phyloP scores from a whole-genome alignment of 2,329 filamentous ascomycete genomes.

The Botrytis galanthina region DNA sequence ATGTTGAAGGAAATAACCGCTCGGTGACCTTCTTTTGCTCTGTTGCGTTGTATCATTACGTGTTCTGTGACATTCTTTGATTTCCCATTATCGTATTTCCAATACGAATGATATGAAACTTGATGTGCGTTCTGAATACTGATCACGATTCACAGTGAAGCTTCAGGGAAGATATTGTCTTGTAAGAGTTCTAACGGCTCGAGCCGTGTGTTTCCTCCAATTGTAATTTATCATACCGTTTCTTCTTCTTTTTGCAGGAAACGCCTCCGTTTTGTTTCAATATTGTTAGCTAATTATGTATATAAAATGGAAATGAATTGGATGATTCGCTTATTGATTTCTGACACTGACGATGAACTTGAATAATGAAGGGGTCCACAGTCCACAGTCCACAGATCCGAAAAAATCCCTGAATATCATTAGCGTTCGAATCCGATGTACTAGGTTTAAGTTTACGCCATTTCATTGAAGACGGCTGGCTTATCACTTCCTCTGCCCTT shows the following conservation, averaged over 20 bases:
- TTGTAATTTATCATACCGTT: neutral
- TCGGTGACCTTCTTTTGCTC: neutral
- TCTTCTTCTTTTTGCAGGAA: neutral
- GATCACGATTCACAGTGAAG: neutral
- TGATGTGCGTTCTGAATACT: neutral
- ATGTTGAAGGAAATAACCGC: neutral
- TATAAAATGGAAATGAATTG: neutral
- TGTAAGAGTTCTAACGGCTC: neutral
- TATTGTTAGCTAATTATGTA: neutral
- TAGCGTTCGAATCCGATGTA: neutral
- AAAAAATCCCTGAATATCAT: constrained; percentile 6
- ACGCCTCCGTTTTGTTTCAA: neutral
- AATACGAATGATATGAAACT: neutral
- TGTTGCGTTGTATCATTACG: constrained; percentile 8
- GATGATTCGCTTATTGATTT: constrained; percentile 5
- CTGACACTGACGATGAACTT: neutral
- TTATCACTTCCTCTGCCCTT: constrained; percentile 1
- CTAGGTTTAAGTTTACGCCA: constrained; percentile 1
- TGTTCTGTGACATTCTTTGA: constrained; percentile 6
- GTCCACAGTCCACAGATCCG: neutral
- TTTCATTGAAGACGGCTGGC: neutral
- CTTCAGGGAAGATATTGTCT: neutral
- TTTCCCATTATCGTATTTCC: neutral
- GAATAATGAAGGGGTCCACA: constrained; percentile 6
- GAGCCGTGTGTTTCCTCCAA: neutral